Evolutionary conservation across 768 basidiomycete genomes (phyloP).

Genomic region (Pholiota molesta): DNA sequence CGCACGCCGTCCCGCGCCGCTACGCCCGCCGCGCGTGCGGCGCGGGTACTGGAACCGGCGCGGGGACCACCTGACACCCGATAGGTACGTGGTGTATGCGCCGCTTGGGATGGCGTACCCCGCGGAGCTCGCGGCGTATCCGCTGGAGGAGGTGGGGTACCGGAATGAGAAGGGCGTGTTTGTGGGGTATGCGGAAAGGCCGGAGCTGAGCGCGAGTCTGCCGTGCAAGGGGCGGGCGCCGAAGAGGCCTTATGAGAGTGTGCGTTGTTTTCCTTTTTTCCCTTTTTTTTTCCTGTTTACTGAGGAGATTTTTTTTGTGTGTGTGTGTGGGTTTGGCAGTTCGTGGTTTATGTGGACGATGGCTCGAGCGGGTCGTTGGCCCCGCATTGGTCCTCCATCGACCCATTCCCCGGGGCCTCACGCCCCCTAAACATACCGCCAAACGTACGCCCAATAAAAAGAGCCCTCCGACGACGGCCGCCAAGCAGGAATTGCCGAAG

Average conservation of each 20-base stretch:
- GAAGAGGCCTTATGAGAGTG: conserved; percentile 52
- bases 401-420: too few relatives aligned
- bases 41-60: conserved; percentile 76
- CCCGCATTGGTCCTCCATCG: too few relatives aligned
- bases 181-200: conserved; percentile 39
- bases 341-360: too few relatives aligned
- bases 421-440: too few relatives aligned
- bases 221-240: conserved; percentile 58
- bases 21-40: conserved; percentile 45
- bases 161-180: conserved; percentile 52
- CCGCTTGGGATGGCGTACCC: conserved; percentile 59
- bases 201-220: conserved; percentile 64
- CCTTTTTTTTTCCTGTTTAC: too few relatives aligned
- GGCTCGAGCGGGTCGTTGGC: too few relatives aligned
- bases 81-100: conserved; percentile 68
- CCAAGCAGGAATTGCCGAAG: too few relatives aligned
- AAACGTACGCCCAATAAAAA: too few relatives aligned
- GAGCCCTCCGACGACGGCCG: too few relatives aligned
- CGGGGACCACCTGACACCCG: conserved; percentile 66
- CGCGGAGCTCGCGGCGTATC: conserved; percentile 61
- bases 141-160: conserved; percentile 56
- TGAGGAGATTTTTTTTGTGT: too few relatives aligned
- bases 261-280: conserved; percentile 2
- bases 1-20: conserved; percentile 4
- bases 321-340: too few relatives aligned